phyloP scores from a whole-genome alignment of 257 asterid species.

The Scutellaria barbata region DNA sequence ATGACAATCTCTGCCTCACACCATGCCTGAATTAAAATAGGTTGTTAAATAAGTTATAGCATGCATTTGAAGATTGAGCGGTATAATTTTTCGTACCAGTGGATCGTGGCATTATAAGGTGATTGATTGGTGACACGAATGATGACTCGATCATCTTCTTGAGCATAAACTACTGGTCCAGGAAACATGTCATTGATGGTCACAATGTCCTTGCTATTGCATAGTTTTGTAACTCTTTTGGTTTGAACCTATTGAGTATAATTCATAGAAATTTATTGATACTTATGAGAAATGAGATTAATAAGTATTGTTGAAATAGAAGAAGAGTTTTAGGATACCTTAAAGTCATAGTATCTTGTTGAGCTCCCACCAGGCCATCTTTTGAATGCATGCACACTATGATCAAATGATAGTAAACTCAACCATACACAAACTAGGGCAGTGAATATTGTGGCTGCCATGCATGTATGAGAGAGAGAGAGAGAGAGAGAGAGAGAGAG shows the following conservation, averaged over 20 bases:
- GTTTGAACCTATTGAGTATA: constrained; percentile 49
- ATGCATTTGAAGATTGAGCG: too few relatives aligned
- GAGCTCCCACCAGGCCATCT: constrained; percentile 54
- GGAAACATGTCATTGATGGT: constrained; percentile 62
- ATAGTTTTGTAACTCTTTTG: constrained; percentile 53
- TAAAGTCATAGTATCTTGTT: constrained; percentile 58
- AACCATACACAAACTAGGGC: constrained; percentile 36
- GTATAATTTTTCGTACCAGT: constrained; percentile 43
- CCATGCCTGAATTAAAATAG: constrained; percentile 57
- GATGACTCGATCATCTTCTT: constrained; percentile 61
- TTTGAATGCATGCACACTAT: constrained; percentile 30
- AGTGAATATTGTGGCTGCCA: constrained; percentile 39
- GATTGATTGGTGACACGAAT: constrained; percentile 50
- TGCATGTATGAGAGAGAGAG: constrained; percentile 17
- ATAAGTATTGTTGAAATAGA: neutral
- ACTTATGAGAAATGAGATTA: neutral
- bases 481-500: constrained; percentile 14
- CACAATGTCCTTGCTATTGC: constrained; percentile 48
- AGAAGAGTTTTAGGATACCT: constrained; percentile 38
- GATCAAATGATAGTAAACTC: constrained; percentile 36
- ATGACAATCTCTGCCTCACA: constrained; percentile 56
- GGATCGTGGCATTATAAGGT: constrained; percentile 64
- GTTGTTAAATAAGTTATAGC: too few relatives aligned
- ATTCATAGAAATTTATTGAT: neutral
- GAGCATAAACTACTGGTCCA: constrained; percentile 67